Evolutionary conservation across 805 yeast genomes (phyloP), one percentile per base, ranked within the genome.

Genomic region (Clavispora phyllophila): DNA sequence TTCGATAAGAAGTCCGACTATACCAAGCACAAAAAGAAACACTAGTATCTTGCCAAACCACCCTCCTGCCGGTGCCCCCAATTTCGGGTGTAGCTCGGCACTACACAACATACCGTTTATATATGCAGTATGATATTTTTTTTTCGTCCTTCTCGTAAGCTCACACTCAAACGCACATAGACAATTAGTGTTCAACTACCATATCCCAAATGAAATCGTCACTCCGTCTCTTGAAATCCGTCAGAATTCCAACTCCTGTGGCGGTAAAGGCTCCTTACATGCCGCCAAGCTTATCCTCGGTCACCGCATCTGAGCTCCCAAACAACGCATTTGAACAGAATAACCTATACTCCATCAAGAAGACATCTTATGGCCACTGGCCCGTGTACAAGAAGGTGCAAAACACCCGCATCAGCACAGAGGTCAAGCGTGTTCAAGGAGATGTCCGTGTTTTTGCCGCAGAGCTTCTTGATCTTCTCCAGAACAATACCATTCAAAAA

Each of bases 331-430:
- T 60, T 45, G 72, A 68, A 37, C 46, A 42, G 18, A 57, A 65
- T 6, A 62, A 64, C 36, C 48, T 38, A 20, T 78, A 78, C 53
- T 57, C 52, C 54, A 56, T 78, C 25, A 49, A 62, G 18, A 79
- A 84, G 59, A 72, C 87, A 7, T 63, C 73, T 13, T 70, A 66
- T 37, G 88, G 91, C 4, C 80, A 84, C 57, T 70, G 89, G 58
- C 96, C 96, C n/a, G 85, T 88, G 1, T 88, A 88, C 65, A 70
- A 76, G 41, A 87, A 84, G 48, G 62, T 72, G 48, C 86, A 81
- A 58, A 77, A 79, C 46, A 78, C 81, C 19, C 81, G 79, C 46
- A 65, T 72, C n/a, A 75, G 76, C 54, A 88, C 96, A 0, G 89
- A 87, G 56, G 72, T 88, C 22, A 80, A 85, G 58, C 77, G 78